Evolutionary conservation across 805 yeast species (phyloP), one percentile per base, ranked within the genome.

Genomic region (Ogataea dorogensis): DNA sequence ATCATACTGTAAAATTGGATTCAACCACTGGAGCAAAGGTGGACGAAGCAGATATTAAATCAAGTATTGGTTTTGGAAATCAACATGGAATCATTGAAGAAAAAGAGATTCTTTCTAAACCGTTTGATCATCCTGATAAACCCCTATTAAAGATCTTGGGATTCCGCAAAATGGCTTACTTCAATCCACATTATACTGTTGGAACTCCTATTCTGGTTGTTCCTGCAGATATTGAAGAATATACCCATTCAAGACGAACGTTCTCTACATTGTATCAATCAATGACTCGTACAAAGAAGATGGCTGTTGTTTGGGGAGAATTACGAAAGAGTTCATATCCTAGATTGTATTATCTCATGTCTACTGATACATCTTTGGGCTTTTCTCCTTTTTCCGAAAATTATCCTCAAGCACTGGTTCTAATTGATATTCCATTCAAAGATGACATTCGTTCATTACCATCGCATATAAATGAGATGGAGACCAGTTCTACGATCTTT

Each of bases 391-490:
- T 31, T 7, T 29, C 28, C 10, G 27, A 24, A n/a, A 45, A 49
- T 10, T 61, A 69, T 19, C 83, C 91, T 0, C 78, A 83, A 38
- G 96, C 96, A 0, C 74, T 91, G 43, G 77, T 81, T 31, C 56
- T 88, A 38, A 68, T 83, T 7, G 68, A 71, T 19, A 49, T 85
- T 15, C 96, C 98, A 1, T 83, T 74, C 67, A 60, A 75, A 11
- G 94, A 87, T 47, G 91, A 86, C 54, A 59, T 87, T 3, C 66
- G 97, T 33, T 68, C 73, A 21, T 57, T 77, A 4, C 96, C 97
- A 0, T 37, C 35, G 2, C 50, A 47, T 40, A 22, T 45, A 5
- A 33, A 36, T 9, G 41, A 54, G 17, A 59, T 59, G 18, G 39
- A 48, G 10, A 47, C 57, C 3, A 26, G 31, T 7, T 33, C 29